Evolutionary conservation across 495 filamentous ascomycete species (phyloP).

Genomic region (Penicillium herquei): DNA sequence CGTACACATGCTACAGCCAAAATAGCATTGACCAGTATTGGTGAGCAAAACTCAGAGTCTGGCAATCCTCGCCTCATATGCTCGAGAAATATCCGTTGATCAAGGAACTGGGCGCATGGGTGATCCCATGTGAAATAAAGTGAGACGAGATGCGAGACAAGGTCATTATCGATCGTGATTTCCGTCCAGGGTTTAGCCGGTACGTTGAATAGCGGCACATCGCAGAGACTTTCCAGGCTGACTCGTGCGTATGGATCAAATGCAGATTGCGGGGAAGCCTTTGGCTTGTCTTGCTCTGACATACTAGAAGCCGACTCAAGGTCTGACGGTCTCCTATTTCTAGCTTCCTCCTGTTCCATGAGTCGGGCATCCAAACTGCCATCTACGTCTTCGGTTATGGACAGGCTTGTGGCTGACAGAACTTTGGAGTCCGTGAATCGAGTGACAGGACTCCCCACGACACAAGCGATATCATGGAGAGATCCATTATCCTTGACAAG

Average conservation of each 20-base stretch:
- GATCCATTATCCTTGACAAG: slow-evolving; percentile 26
- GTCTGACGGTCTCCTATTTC: slow-evolving; percentile 4
- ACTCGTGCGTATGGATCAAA: slow-evolving; percentile 29
- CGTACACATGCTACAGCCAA: slow-evolving; percentile 41
- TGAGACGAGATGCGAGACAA: slow-evolving; percentile 49
- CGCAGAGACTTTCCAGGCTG: slow-evolving; percentile 35
- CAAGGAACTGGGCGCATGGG: slow-evolving; percentile 36
- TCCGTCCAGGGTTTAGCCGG: slow-evolving; percentile 45
- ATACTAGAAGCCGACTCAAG: slow-evolving; percentile 10
- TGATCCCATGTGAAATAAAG: slow-evolving; percentile 49
- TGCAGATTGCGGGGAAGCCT: slow-evolving; percentile 4
- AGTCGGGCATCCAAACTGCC: not conserved
- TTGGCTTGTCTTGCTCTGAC: slow-evolving; percentile 15
- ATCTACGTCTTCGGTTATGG: slow-evolving; percentile 13
- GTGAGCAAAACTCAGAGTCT: slow-evolving; percentile 34
- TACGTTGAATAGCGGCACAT: slow-evolving; percentile 35
- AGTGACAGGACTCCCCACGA: slow-evolving; percentile 17
- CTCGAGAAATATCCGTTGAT: slow-evolving; percentile 33
- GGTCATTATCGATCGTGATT: slow-evolving; percentile 41
- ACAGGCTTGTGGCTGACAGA: slow-evolving; percentile 6
- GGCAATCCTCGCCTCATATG: slow-evolving; percentile 26
- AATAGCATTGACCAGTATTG: slow-evolving; percentile 41
- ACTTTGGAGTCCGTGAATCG: slow-evolving; percentile 18
- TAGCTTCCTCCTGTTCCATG: not conserved
- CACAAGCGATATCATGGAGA: slow-evolving; percentile 23